Evolutionary conservation across 345 rosid species (phyloP), one percentile per base, ranked within the genome.

Genomic region (Acer negundo): DNA sequence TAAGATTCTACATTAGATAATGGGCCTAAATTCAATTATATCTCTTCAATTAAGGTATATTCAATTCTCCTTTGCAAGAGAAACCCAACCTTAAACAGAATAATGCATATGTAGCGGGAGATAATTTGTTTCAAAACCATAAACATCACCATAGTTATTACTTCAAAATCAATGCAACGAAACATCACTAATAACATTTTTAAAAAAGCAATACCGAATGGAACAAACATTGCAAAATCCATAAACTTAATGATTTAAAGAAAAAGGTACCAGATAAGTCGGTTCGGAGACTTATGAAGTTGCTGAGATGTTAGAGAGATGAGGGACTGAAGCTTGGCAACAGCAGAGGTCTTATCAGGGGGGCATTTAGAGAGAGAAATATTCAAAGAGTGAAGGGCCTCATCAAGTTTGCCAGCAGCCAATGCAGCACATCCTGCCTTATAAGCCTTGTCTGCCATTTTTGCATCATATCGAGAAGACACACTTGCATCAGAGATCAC

Each of bases 341-440:
- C 88, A 46, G 93, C 93, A 55, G 92, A 85, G 42, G 77, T 76
- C 65, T 67, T 72, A 46, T 83, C 83, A 17, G 83, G 86, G 10
- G 83, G 83, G 62, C 86, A 83, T 75, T 80, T 83, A 12, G 79
- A 71, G 40, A 90, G 89, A 42, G 92, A 80, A 66, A 86, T 16
- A 35, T 87, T 88, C 80, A 92, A 75, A 6, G 87, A 90, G 5
- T 83, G 88, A 64, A 90, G 89, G 47, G 92, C 97, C 81, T 90
- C 94, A 38, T 89, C 91, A 46, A 89, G 87, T 79, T 87, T 87
- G 64, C 94, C 89, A n/a, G 87, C 88, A 47, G 92, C 92, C 78
- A 92, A 76, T 19, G 94, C 85, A 0, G 94, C 92, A 73, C 91
- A 85, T 15, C 92, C 97, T 1, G 89, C 89, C 79, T 82, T 86